A percentile compares a stretch with the other conserved stretches of the same genome.
Conservation (phyloP, 1,284 basidiomycete species). For the Puccinia polysora region DNA sequence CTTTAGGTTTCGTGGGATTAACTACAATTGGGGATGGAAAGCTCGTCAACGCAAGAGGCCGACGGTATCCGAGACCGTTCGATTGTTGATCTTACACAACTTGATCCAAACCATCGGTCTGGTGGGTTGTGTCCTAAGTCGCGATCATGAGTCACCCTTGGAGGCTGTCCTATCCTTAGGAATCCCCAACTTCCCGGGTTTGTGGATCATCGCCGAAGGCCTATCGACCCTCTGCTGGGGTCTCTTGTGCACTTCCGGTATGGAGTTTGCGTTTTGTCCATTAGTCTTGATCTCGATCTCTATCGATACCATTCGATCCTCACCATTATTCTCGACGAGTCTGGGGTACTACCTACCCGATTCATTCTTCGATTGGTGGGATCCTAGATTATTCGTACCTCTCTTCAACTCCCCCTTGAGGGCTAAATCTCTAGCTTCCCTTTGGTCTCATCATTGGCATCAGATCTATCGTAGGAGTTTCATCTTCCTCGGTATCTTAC, state of each 20-base stretch:
- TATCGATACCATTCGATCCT: not conserved
- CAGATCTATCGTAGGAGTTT: constrained; percentile 21
- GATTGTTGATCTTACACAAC: not conserved
- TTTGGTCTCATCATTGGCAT: constrained; percentile 29
- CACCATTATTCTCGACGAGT: not conserved
- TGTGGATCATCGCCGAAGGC: constrained; percentile 8
- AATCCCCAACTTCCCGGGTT: constrained; percentile 6
- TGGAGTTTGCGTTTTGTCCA: constrained; percentile 13
- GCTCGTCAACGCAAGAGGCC: not conserved
- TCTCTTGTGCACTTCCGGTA: not conserved
- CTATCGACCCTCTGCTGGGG: constrained; percentile 9
- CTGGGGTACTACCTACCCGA: not conserved
- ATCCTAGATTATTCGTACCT: constrained; percentile 2
- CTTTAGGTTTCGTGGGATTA: constrained; percentile 19
- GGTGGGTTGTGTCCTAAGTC: not conserved
- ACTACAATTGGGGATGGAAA: constrained; percentile 36
- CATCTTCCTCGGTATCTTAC: constrained; percentile 3
- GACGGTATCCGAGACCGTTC: not conserved
- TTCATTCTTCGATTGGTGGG: constrained; percentile 11
- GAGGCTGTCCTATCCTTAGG: constrained; percentile 1
- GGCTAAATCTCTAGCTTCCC: not conserved
- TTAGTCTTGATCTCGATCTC: not conserved
- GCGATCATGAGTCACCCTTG: constrained; percentile 24
- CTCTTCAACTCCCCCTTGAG: constrained; percentile 7
- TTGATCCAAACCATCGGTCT: not conserved